Conservation (phyloP, 805 yeast species). For the Cyberlindnera samutprakarnensis region DNA sequence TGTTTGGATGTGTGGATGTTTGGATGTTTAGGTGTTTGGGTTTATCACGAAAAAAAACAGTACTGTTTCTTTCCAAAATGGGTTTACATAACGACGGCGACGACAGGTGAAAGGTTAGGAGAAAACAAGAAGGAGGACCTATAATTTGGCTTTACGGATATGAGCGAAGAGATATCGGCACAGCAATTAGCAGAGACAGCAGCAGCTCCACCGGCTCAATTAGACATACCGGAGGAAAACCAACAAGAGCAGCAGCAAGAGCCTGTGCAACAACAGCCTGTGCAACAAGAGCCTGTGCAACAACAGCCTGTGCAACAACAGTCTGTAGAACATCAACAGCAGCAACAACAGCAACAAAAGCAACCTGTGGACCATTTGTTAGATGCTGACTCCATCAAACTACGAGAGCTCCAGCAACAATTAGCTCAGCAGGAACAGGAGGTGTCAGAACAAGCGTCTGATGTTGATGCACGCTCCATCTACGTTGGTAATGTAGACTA, state of each 20-base stretch:
- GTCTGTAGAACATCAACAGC: slow-evolving; percentile 1
- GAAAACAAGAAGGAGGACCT: no score
- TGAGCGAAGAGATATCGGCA: no score
- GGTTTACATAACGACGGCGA: no score
- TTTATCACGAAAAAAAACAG: no score
- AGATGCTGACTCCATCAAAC: slow-evolving; percentile 51
- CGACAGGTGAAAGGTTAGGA: no score
- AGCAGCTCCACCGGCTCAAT: no score
- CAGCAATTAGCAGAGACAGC: no score
- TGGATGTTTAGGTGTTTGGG: no score
- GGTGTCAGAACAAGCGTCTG: slow-evolving; percentile 44
- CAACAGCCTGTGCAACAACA: background rate
- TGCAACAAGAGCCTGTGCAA: background rate
- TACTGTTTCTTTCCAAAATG: no score
- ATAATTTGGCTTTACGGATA: no score
- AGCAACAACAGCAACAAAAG: slow-evolving; percentile 1
- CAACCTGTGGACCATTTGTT: background rate
- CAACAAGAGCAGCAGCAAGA: no score
- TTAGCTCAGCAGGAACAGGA: slow-evolving; percentile 34
- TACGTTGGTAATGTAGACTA: slow-evolving; percentile 85
- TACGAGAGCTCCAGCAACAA: slow-evolving; percentile 51
- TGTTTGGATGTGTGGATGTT: no score
- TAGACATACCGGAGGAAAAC: background rate
- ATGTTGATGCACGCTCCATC: slow-evolving; percentile 68
- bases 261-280: background rate